Conservation (phyloP, 2,329 filamentous ascomycete species). For the Lasiodiplodia citricola region DNA sequence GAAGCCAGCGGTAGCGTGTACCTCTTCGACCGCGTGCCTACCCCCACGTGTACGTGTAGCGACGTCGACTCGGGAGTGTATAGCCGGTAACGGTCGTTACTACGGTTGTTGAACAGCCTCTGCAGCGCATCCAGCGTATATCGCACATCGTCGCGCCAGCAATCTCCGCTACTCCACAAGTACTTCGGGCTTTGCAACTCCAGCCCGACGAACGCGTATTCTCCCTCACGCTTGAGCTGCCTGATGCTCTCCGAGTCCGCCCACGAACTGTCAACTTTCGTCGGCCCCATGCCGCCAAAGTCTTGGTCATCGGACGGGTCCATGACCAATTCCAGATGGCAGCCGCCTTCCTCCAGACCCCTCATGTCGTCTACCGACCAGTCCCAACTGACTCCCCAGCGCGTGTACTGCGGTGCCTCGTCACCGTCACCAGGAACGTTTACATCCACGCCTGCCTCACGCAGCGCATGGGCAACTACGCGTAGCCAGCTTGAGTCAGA, state of each 20-base stretch:
- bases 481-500: background rate
- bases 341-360: too few species aligned
- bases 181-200: background rate
- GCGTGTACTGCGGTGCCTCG: background rate
- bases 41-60: conserved; percentile 41
- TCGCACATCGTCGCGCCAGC: background rate
- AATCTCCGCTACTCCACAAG: background rate
- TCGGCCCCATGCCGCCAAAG: too few species aligned
- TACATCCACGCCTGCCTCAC: background rate
- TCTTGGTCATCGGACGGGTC: too few species aligned
- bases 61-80: conserved; percentile 21
- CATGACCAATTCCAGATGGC: too few species aligned
- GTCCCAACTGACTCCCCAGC: background rate
- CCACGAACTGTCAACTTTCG: background rate
- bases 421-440: background rate
- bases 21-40: conserved; percentile 24
- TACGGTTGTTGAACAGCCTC: background rate
- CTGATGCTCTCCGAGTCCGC: background rate
- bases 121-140: background rate
- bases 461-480: background rate
- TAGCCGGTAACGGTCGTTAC: background rate
- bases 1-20: conserved; percentile 31
- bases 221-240: background rate
- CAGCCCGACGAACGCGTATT: background rate
- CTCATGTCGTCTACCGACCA: background rate